phyloP scores from a whole-genome alignment of 2,329 filamentous ascomycete genomes.

The Fusarium sp. region DNA sequence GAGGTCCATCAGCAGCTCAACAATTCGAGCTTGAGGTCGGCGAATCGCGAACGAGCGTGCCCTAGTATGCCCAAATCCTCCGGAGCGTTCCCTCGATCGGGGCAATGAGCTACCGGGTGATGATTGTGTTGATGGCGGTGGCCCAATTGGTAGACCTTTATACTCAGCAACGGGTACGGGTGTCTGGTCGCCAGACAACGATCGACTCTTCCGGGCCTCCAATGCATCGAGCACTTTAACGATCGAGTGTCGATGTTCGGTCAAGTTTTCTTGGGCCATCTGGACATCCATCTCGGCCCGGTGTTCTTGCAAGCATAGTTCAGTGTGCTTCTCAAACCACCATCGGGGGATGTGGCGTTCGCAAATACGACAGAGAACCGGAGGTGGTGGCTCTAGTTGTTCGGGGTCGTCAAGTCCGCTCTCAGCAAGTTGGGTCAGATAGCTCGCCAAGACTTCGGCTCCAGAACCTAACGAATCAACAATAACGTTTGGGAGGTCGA shows the following conservation, averaged over 20 bases:
- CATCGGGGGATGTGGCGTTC: conserved; percentile 97
- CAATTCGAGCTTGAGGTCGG: conserved; percentile 89
- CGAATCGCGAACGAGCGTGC: conserved; percentile 92
- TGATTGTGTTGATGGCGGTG: conserved; percentile 76
- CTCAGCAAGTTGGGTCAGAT: conserved; percentile 90
- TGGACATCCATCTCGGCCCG: conserved; percentile 98
- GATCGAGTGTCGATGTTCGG: conserved; percentile 92
- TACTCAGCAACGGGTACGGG: conserved; percentile 78
- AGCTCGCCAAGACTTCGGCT: conserved; percentile 93
- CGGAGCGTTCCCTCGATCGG: conserved; percentile 78
- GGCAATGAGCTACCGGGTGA: conserved; percentile 79
- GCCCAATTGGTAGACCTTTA: conserved; percentile 87
- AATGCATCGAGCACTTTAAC: conserved; percentile 95
- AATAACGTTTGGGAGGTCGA: conserved; percentile 88
- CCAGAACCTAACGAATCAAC: conserved; percentile 95
- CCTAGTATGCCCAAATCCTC: conserved; percentile 82
- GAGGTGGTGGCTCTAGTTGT: conserved; percentile 84
- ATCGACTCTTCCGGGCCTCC: conserved; percentile 80
- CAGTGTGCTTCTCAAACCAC: conserved; percentile 99
- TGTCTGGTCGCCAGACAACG: conserved; percentile 67
- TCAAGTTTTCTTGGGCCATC: conserved; percentile 90
- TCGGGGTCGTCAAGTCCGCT: conserved; percentile 80
- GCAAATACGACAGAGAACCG: conserved; percentile 95
- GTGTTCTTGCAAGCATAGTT: conserved; percentile 95
- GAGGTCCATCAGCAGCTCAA: conserved; percentile 92